Percentiles rank a stretch among this genome's conserved stretches.
phyloP scores from a whole-genome alignment of 1,284 basidiomycete species.

The Trichosporon sp. region DNA sequence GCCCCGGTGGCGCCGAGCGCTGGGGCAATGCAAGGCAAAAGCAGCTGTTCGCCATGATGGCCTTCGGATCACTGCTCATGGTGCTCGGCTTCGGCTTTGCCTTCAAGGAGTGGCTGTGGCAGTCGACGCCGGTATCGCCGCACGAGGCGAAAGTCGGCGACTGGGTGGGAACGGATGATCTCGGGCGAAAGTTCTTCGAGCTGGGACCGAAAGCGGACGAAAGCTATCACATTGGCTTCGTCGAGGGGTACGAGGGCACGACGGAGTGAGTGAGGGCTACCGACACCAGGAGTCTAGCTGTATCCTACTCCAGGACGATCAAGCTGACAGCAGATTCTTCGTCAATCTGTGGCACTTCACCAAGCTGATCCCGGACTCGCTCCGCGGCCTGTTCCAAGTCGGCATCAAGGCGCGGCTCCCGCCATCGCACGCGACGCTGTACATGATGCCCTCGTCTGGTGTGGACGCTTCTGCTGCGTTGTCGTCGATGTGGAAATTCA shows the following conservation, averaged over 20 bases:
- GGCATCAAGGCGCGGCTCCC: neutral
- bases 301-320: no score
- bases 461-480: neutral
- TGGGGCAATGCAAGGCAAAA: neutral
- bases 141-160: neutral
- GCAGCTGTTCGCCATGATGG: neutral
- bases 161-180: neutral
- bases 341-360: neutral
- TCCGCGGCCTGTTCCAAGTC: neutral
- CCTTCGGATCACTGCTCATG: neutral
- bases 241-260: neutral
- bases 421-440: neutral
- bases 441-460: neutral
- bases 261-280: neutral
- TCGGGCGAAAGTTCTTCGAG: neutral
- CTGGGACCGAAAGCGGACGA: neutral
- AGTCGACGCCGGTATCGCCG: neutral
- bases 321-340: neutral
- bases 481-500: constrained; percentile 32
- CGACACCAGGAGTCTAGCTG: no score
- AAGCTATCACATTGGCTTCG: neutral
- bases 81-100: neutral
- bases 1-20: neutral
- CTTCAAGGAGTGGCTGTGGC: neutral
- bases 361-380: neutral